Evolutionary conservation across 768 basidiomycete genomes (phyloP).

Genomic region (Mycena crocata): DNA sequence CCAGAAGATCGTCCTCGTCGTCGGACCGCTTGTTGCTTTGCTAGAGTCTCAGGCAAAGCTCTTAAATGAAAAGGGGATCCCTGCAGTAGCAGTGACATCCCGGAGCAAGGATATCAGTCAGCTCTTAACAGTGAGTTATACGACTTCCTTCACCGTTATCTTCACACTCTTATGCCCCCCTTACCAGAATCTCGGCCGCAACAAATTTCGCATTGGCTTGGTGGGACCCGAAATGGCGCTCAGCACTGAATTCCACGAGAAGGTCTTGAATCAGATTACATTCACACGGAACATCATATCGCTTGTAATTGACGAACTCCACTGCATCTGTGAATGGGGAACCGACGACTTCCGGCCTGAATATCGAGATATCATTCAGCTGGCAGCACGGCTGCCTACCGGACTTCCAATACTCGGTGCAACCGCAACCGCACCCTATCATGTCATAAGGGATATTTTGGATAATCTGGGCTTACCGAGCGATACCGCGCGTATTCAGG

Average conservation of each 20-base stretch:
- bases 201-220: constrained; percentile 30
- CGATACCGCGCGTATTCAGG: constrained; percentile 1
- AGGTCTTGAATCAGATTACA: constrained; percentile 20
- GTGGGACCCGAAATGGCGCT: constrained; percentile 33
- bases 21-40: constrained; percentile 30
- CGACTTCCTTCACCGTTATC: background rate
- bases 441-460: constrained; percentile 22
- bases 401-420: constrained; percentile 27
- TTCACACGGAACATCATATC: constrained; percentile 24
- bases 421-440: constrained; percentile 14
- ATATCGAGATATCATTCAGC: constrained; percentile 5
- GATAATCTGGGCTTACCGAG: constrained; percentile 9
- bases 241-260: constrained; percentile 14
- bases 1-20: constrained; percentile 32
- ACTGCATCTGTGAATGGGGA: constrained; percentile 40
- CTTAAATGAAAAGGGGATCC: constrained; percentile 15
- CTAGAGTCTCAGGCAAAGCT: constrained; percentile 19
- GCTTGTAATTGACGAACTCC: constrained; percentile 37
- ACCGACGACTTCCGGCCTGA: constrained; percentile 28
- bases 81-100: constrained; percentile 17
- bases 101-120: constrained; percentile 13
- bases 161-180: background rate
- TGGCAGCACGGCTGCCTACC: constrained; percentile 22
- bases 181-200: constrained; percentile 14
- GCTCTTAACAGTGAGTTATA: constrained; percentile 5